These are phyloP conservation scores for Aspergillus sp. DNA, from an alignment of 2,329 filamentous ascomycete species.

Conservation along the genomic window DNA sequence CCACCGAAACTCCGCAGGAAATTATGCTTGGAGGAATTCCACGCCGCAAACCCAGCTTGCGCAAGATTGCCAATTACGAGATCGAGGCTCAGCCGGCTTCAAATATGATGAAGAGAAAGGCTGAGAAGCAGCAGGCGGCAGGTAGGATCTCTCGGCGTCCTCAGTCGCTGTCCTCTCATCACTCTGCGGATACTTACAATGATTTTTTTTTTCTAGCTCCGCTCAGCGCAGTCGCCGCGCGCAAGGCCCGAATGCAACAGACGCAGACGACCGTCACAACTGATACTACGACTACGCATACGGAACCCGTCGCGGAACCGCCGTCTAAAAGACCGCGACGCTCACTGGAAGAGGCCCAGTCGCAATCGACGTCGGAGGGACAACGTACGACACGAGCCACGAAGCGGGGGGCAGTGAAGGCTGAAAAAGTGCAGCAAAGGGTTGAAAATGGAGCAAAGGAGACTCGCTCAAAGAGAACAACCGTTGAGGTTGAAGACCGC, in stretches of 20 bases:
- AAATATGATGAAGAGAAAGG: constrained; percentile 37
- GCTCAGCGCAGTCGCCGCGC: constrained; percentile 45
- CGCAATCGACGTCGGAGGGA: constrained; percentile 15
- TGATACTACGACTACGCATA: constrained; percentile 17
- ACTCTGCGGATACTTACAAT: background rate
- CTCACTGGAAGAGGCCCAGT: constrained; percentile 23
- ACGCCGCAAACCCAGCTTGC: background rate
- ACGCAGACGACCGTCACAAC: constrained; percentile 21
- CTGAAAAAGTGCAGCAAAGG: constrained; percentile 12
- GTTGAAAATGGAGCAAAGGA: constrained; percentile 10
- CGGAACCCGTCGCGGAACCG: constrained; percentile 27
- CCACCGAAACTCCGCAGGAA: constrained; percentile 24
- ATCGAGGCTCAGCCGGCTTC: background rate
- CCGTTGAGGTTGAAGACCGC: background rate
- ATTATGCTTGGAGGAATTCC: constrained; percentile 6
- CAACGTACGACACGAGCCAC: constrained; percentile 19
- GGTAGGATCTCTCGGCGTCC: constrained; percentile 22
- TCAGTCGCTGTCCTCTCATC: background rate
- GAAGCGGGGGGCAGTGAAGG: constrained; percentile 18
- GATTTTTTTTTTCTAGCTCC: constrained; percentile 27
- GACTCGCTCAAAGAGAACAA: background rate
- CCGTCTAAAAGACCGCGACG: constrained; percentile 36
- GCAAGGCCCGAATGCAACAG: constrained; percentile 40
- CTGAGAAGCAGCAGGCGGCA: constrained; percentile 35
- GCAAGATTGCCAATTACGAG: background rate